These are phyloP conservation scores for Globisporangium paddicum DNA, from an alignment of 352 stramenopile genomes.

Conservation along the genomic window DNA sequence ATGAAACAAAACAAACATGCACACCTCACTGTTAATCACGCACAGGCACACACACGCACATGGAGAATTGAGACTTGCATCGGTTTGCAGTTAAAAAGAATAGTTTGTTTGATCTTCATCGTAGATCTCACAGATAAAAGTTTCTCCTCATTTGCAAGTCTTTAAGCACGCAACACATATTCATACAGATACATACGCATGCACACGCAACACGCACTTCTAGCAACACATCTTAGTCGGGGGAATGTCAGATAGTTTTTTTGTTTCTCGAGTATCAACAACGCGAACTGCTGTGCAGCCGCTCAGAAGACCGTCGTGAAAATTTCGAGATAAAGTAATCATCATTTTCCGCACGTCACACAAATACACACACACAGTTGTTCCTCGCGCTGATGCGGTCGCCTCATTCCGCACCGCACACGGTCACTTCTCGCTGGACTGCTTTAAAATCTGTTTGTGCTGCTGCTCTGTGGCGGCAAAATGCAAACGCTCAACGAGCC, in stretches of 20 bases:
- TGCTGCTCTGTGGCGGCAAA: background rate
- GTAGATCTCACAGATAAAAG: constrained; percentile 64
- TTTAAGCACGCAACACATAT: constrained; percentile 3
- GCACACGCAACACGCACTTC: constrained; percentile 6
- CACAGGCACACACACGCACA: background rate
- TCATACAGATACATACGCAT: constrained; percentile 13
- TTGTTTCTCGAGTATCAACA: constrained; percentile 88
- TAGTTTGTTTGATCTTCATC: constrained; percentile 70
- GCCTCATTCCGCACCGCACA: background rate
- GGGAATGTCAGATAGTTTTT: constrained; percentile 78
- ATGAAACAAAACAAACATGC: constrained; percentile 9
- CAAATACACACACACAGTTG: constrained; percentile 10
- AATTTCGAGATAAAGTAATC: constrained; percentile 83
- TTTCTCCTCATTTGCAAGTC: constrained; percentile 64
- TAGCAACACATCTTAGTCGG: constrained; percentile 13
- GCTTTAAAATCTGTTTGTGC: background rate
- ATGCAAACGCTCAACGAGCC: background rate
- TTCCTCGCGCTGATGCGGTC: too few species aligned
- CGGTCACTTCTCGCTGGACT: background rate
- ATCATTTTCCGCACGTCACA: constrained; percentile 65
- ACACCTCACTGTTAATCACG: background rate
- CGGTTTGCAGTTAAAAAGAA: constrained; percentile 89
- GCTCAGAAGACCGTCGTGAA: constrained; percentile 91
- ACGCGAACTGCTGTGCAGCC: constrained; percentile 25
- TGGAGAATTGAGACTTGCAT: constrained; percentile 24